Base-by-base conservation (phyloP, 768 basidiomycete species). In the Leucocoprinus birnbaumii region DNA sequence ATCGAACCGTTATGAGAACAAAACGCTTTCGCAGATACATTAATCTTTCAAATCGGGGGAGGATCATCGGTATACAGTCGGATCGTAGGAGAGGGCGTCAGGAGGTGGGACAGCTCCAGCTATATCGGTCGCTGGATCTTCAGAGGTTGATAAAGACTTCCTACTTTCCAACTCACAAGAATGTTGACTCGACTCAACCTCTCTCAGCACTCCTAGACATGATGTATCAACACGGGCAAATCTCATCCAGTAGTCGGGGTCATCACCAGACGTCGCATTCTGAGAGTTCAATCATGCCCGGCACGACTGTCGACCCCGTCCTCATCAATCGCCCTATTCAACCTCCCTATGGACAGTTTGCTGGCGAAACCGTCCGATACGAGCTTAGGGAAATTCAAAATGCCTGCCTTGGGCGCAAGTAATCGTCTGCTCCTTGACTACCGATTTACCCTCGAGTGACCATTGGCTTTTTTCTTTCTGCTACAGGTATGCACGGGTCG, bases 361-460 rank as follows among this genome's bases (percentile, higher is more conserved):
- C 77, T 43, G 86, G 85, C 22, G 74, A 71, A 35, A 80, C 77
- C 1, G 73, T 85, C 50, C 79, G 82, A 27, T 78, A 77, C 62
- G 75, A 81, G 65, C 71, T 83, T 25, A 62, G 71, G 53, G 86
- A 85, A 71, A 66, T 83, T 11, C 86, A 87, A 61, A 83, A 84
- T 56, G 84, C 86, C 4, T 74, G 85, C 61, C 71, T 86, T 26
- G 85, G 84, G n/a, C 71, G 86, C 68, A 87, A 87, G 85, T 86
- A 62, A 71, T 65, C 22, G 16, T 47, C 56, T 59, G 37, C 54
- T 26, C 54, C 11, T 19, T 26, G 37, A 48, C 52, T 58, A 13
- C n/a, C 53, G 55, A 46, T 60, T 42, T 16, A 35, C 56, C 56
- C 49, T 40, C 38, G 3, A 14, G 16, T 38, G 13, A 38, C 13